Evolutionary conservation across 2,329 filamentous ascomycete species (phyloP), one percentile per base, ranked within the genome.

Genomic region (Cladosporium sp.): DNA sequence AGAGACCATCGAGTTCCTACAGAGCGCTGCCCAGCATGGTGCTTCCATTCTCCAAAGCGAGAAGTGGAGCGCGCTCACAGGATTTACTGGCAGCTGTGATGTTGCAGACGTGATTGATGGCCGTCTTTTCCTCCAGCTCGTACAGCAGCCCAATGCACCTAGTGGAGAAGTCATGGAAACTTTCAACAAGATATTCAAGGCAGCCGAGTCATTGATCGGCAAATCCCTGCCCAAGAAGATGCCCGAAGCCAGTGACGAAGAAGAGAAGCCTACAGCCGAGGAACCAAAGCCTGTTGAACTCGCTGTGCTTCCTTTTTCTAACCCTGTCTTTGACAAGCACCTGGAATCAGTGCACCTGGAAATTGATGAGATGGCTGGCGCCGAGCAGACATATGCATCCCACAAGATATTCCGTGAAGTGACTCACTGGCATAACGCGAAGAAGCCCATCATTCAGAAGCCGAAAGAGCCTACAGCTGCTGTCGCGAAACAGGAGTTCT

Each of bases 351-450:
- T 84, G 14, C 77, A 78, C 8, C 72, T 85, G 14, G 68, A 71
- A 3, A 69, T 78, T 14, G 77, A 80, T 57, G 74, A 74, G 21
- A 67, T 69, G n/a, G 74, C 72, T 1, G 76, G 74, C 15, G 75
- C 75, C 12, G 66, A 72, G 3, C 73, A 78, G 6, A 75, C 72
- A 34, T 60, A 68, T 8, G 67, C 76, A 15, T 76, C 79, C 1
- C 77, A 78, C 21, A 77, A 75, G 18, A 80, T 83, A 41, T 84
- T 84, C 70, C 77, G 77, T 34, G 82, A 84, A 67, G 74, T 83
- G 5, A 78, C 80, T 0, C 87, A 90, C 72, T 90, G 87, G 88
- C 87, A 90, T 69, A 88, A 87, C 64, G 80, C 83, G 38, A 87
- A 85, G 70, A 82, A 80, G 30, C 79, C 82, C 0, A 69, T 87